A percentile compares a stretch with the other conserved stretches of the same genome.
These are phyloP conservation scores for Syzygium aromaticum DNA, from an alignment of 345 rosid genomes.

Conservation along the genomic window DNA sequence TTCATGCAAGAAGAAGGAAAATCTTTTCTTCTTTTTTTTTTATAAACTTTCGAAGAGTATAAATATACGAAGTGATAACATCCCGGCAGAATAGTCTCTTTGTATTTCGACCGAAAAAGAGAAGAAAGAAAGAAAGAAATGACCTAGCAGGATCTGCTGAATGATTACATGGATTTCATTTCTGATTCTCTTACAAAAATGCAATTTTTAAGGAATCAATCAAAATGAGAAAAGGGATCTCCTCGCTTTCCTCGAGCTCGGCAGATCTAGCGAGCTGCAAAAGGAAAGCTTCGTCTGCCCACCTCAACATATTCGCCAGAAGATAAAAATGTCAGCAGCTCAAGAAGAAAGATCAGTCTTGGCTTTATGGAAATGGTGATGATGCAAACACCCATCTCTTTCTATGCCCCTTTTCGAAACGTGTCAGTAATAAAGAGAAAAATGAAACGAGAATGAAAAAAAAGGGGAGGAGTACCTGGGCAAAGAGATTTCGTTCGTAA, in stretches of 20 bases:
- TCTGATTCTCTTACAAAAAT: not conserved
- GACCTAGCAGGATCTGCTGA: not conserved
- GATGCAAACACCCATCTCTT: not conserved
- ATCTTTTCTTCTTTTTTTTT: not conserved
- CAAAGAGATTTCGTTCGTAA: not conserved
- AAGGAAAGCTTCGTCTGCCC: not conserved
- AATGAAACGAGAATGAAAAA: not conserved
- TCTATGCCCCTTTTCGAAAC: not conserved
- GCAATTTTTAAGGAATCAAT: not conserved
- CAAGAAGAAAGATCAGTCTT: not conserved
- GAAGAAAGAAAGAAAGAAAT: not conserved
- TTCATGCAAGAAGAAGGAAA: not conserved
- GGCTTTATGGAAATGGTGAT: not conserved
- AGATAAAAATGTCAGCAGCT: not conserved
- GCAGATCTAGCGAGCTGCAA: slow-evolving; percentile 1
- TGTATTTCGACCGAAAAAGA: not conserved
- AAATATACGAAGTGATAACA: not conserved
- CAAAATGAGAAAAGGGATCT: not conserved
- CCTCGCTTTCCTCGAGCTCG: not conserved
- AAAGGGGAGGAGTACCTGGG: not conserved
- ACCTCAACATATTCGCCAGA: not conserved
- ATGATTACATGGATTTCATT: not conserved
- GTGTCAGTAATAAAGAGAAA: not conserved
- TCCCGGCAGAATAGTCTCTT: not conserved
- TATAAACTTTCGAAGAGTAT: not conserved